Evolutionary conservation across 305 asterid genomes (phyloP).

Genomic region (Solanum aculeatissimum): DNA sequence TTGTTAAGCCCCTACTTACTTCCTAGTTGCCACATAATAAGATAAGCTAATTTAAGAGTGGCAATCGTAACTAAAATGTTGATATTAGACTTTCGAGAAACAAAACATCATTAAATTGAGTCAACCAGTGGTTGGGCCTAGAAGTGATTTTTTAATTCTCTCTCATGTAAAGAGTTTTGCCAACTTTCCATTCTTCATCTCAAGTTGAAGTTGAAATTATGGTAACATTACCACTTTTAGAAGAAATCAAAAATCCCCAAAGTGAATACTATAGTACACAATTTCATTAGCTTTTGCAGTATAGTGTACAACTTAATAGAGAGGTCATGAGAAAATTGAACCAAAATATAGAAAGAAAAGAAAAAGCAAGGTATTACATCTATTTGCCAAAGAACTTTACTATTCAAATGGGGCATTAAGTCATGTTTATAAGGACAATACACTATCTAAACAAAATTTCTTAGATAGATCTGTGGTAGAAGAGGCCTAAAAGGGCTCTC

Average conservation of each 20-base stretch:
- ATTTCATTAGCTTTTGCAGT: background rate
- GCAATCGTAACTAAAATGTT: too few species aligned
- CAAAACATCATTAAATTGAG: too few species aligned
- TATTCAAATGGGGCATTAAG: background rate
- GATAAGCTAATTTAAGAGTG: too few species aligned
- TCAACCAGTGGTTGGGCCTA: too few species aligned
- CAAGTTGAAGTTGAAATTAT: background rate
- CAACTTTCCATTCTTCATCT: background rate
- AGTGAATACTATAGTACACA: background rate
- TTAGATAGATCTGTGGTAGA: background rate
- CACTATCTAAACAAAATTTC: background rate
- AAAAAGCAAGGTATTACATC: background rate
- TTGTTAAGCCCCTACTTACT: background rate
- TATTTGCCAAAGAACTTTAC: background rate
- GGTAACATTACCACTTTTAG: background rate
- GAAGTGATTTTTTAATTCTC: too few species aligned
- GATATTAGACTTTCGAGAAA: too few species aligned
- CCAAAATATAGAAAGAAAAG: background rate
- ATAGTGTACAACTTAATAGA: background rate
- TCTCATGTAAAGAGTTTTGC: too few species aligned
- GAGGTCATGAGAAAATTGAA: background rate
- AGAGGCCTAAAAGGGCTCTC: conserved; percentile 5
- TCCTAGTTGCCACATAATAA: too few species aligned
- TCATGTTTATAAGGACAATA: background rate
- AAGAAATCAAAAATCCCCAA: background rate